phyloP scores from a whole-genome alignment of 179 eudicot genomes.

The Amaranthus tricolor region DNA sequence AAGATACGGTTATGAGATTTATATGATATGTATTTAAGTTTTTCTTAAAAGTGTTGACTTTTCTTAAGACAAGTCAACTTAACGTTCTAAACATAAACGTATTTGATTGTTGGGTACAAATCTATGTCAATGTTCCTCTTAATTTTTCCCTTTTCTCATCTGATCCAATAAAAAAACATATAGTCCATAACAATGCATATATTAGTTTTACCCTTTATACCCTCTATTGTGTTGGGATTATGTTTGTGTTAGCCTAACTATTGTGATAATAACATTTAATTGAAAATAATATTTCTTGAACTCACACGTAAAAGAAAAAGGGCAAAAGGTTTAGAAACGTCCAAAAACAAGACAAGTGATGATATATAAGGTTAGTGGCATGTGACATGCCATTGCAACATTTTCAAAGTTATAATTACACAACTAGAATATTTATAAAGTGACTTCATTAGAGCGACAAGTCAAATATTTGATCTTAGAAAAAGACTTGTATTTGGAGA shows the following conservation, averaged over 20 bases:
- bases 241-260: conserved; percentile 6
- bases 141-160: no score
- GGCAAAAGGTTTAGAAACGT: background rate
- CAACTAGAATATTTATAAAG: background rate
- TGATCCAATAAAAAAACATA: no score
- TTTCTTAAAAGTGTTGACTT: no score
- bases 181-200: no score
- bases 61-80: no score
- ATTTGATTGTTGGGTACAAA: no score
- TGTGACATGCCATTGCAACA: conserved; percentile 17
- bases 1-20: no score
- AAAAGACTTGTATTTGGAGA: background rate
- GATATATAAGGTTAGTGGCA: background rate
- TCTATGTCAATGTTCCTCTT: no score
- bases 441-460: conserved; percentile 12
- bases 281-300: background rate
- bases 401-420: conserved; percentile 7
- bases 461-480: conserved; percentile 12
- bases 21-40: no score
- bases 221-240: background rate
- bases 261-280: conserved; percentile 2
- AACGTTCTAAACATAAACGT: no score
- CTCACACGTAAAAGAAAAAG: background rate
- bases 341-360: conserved; percentile 9
- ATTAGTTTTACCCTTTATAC: no score